Evolutionary conservation across 2,329 filamentous ascomycete genomes (phyloP).

Genomic region (Nothomitra cinnamomea): DNA sequence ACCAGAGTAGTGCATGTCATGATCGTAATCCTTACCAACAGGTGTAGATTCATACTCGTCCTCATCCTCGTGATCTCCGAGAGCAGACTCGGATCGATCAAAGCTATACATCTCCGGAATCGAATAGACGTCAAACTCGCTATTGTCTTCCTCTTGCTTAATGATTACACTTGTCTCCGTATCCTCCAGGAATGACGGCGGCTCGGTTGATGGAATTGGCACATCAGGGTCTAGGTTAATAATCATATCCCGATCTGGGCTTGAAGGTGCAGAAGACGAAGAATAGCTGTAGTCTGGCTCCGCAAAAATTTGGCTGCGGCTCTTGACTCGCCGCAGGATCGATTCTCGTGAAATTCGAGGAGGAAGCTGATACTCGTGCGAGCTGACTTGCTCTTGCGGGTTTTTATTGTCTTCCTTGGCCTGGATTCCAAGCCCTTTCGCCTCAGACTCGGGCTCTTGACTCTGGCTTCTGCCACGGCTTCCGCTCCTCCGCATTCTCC

Average conservation of each 20-base stretch:
- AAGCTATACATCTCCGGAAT: conserved; percentile 49
- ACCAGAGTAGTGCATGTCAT: conserved; percentile 39
- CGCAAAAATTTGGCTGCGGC: conserved; percentile 28
- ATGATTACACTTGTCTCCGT: conserved; percentile 47
- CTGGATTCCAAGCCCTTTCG: conserved; percentile 6
- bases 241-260: conserved; percentile 37
- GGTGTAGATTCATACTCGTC: conserved; percentile 32
- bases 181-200: conserved; percentile 39
- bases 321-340: conserved; percentile 76
- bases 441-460: conserved; percentile 17
- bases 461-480: conserved; percentile 11
- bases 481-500: conserved; percentile 19
- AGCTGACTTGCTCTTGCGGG: conserved; percentile 37
- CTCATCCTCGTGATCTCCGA: conserved; percentile 14
- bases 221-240: conserved; percentile 64
- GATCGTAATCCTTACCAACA: conserved; percentile 30
- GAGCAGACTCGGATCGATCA: conserved; percentile 28
- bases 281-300: conserved; percentile 49
- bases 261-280: conserved; percentile 41
- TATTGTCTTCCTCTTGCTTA: conserved; percentile 40
- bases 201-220: conserved; percentile 75
- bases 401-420: conserved; percentile 41
- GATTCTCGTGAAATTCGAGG: conserved; percentile 83
- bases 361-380: conserved; percentile 46
- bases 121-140: conserved; percentile 45